Base-by-base conservation (phyloP, 2,329 filamentous ascomycete species). In the Cladosporium sp. region DNA sequence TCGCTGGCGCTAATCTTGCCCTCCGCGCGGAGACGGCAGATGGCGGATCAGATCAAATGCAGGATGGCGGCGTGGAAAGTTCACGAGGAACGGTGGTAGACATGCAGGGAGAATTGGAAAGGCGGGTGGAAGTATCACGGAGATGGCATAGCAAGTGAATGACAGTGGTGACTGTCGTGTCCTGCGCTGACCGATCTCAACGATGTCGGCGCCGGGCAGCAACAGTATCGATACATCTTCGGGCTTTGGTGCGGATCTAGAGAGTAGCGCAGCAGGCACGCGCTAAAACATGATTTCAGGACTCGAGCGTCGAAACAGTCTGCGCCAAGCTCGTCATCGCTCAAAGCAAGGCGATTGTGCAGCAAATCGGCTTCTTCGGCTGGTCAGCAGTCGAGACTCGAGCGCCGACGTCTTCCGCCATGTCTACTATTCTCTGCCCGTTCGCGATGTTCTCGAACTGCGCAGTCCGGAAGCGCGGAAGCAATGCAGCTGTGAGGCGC, bases 11-110 rank as follows among this genome's bases (percentile, higher is more conserved):
- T 55, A 63, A 34, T 41, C 24, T 38, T 64, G 21, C 51, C 24
- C 59, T 52, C 60, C 32, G 49, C 60, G 60, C 51, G 61, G 61
- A 64, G 61, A 64, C 36, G 57, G 61, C 61, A 52, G 61, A 38
- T 41, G 34, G 26, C 54, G 32, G 57, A 59, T 47, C n/a, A 32
- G 21, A n/a, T 21, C 26, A 21, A 34, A 57, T 57, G 52, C 52
- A 32, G 52, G 15, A 57, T 21, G 18, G 52, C n/a, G 41, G 18
- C 52, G 52, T 32, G 51, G 18, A 55, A 28, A n/a, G 52, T 55
- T 55, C 52, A 34, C 28, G 28, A 55, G 52, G 51, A n/a, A 30
- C 52, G 3, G 30, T n/a, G 51, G 51, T n/a, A 15, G 24, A 26
- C 24, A 30, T n/a, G 52, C 18, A 44, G 15, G 15, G 38, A 44